These are phyloP conservation scores for Vigna nakashimae DNA, from an alignment of 306 rosid species.

Conservation along the genomic window DNA sequence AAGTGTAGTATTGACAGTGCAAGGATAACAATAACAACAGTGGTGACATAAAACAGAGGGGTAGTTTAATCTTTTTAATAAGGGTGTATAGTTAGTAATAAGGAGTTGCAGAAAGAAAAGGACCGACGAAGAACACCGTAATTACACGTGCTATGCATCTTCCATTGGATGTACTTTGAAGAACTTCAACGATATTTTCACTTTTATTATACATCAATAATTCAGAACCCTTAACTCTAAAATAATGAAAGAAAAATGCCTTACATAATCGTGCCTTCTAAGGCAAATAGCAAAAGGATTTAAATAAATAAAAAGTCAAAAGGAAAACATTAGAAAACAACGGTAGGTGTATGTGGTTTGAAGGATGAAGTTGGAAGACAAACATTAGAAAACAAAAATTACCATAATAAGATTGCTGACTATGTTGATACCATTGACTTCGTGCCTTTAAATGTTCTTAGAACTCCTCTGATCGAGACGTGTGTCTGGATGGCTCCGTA, in stretches of 20 bases:
- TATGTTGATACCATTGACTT: conserved; percentile 21
- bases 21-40: no score
- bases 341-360: conserved; percentile 26
- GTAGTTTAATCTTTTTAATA: no score
- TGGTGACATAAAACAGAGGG: no score
- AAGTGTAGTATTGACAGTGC: no score
- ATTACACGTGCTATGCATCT: background rate
- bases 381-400: conserved; percentile 36
- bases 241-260: background rate
- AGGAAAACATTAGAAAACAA: background rate
- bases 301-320: no score
- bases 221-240: no score
- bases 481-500: conserved; percentile 14
- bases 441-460: conserved; percentile 3
- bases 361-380: conserved; percentile 32
- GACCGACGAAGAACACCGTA: no score
- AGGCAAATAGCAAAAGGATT: conserved; percentile 36
- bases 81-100: no score
- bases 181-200: no score
- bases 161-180: no score
- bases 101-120: no score
- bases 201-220: no score
- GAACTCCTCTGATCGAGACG: conserved; percentile 1
- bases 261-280: conserved; percentile 39
- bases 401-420: conserved; percentile 23